Percentiles rank a stretch among this genome's conserved stretches.
These are phyloP conservation scores for Xylariaceae sp. DNA, from an alignment of 2,329 filamentous ascomycete genomes.

Conservation along the genomic window DNA sequence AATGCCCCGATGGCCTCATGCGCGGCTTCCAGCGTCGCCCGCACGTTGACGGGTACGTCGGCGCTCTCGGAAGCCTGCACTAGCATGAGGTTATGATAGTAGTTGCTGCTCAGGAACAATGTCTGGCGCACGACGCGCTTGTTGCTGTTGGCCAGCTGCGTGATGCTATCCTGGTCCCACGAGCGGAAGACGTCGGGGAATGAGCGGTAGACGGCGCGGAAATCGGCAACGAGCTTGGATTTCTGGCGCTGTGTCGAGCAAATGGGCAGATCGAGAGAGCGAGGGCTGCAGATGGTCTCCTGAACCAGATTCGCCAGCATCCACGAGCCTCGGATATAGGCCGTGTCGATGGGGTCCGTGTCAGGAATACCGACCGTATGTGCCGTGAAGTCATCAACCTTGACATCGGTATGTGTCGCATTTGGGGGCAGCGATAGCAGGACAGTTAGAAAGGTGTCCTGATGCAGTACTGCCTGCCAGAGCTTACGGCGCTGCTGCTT, in stretches of 20 bases:
- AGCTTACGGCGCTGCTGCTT: conserved; percentile 73
- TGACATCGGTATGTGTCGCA: conserved; percentile 72
- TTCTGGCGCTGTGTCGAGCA: conserved; percentile 62
- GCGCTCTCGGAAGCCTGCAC: conserved; percentile 64
- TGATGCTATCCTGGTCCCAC: conserved; percentile 55
- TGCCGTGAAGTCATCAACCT: conserved; percentile 64
- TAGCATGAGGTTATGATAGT: conserved; percentile 76
- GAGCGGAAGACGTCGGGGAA: conserved; percentile 65
- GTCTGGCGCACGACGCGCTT: conserved; percentile 66
- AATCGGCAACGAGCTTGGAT: conserved; percentile 60
- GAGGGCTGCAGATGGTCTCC: conserved; percentile 66
- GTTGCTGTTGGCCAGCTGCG: conserved; percentile 48
- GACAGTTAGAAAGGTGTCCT: conserved; percentile 76
- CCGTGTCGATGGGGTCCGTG: conserved; percentile 57
- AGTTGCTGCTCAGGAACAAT: conserved; percentile 72
- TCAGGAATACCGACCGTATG: conserved; percentile 50
- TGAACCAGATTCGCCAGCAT: conserved; percentile 72
- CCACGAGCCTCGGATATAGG: conserved; percentile 71
- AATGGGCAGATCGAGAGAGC: conserved; percentile 66
- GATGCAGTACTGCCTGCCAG: conserved; percentile 74
- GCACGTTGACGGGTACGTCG: conserved; percentile 57
- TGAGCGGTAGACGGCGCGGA: conserved; percentile 62
- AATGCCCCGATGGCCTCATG: conserved; percentile 68
- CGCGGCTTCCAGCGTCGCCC: conserved; percentile 65
- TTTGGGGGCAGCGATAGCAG: conserved; percentile 70